These are phyloP conservation scores for Pisolithus orientalis DNA, from an alignment of 768 basidiomycete species.

Conservation along the genomic window DNA sequence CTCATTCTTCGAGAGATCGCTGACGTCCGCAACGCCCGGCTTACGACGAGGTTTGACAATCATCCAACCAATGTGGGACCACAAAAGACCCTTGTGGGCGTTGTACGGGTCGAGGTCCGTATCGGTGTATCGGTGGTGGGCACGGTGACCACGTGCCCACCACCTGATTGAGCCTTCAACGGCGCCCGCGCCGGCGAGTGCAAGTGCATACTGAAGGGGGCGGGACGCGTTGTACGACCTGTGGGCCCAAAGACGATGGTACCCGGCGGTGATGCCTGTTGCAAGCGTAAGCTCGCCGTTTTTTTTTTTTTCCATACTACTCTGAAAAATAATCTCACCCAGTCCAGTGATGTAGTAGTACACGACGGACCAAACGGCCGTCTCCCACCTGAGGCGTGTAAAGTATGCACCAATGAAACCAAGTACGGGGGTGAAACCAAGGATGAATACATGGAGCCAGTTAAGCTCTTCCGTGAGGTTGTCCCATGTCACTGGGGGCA, in stretches of 20 bases:
- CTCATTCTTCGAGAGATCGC: slow-evolving; percentile 73
- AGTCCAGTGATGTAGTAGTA: slow-evolving; percentile 83
- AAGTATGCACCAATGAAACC: slow-evolving; percentile 67
- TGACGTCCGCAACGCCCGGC: slow-evolving; percentile 87
- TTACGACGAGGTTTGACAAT: slow-evolving; percentile 82
- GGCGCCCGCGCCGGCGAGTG: slow-evolving; percentile 83
- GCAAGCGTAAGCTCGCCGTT: slow-evolving; percentile 23
- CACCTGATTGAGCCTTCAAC: slow-evolving; percentile 97
- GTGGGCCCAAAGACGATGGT: slow-evolving; percentile 97
- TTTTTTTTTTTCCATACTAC: slow-evolving; percentile 19
- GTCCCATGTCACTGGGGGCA: slow-evolving; percentile 60
- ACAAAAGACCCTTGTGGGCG: slow-evolving; percentile 82
- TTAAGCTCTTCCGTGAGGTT: slow-evolving; percentile 60
- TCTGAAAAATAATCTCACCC: slow-evolving; percentile 46
- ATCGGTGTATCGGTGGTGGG: slow-evolving; percentile 95
- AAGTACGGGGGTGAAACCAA: slow-evolving; percentile 67
- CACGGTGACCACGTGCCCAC: slow-evolving; percentile 98
- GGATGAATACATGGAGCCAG: slow-evolving; percentile 70
- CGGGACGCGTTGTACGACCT: slow-evolving; percentile 88
- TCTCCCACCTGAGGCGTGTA: slow-evolving; percentile 66
- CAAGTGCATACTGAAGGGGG: slow-evolving; percentile 80
- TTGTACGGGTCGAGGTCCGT: slow-evolving; percentile 96
- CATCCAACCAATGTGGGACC: slow-evolving; percentile 93
- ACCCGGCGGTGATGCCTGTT: slow-evolving; percentile 83
- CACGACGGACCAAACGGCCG: slow-evolving; percentile 55